Base-by-base conservation (phyloP, 495 filamentous ascomycete species). In the Aspergillus sclerotioniger region DNA sequence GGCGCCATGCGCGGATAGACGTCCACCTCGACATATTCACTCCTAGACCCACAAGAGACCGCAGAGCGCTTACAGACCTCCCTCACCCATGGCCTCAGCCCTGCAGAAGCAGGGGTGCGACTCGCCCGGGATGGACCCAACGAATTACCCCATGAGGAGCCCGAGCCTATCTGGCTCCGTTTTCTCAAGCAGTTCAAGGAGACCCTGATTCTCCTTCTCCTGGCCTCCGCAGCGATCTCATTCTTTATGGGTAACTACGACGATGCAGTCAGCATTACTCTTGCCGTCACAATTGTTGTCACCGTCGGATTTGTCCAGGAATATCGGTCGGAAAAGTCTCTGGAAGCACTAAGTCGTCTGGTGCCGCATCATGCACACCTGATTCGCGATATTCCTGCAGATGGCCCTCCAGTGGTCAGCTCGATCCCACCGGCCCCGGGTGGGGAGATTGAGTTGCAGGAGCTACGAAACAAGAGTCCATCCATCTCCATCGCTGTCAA, bases 131-230 rank as follows among this genome's bases (percentile, higher is more conserved):
- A 94, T 80, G 94, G 94, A 21, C 85, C 90, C 9, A 99, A 99
- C 68, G 94, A 99, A 72, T 87, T 99, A 45, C 91, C 93, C 6
- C 90, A 92, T 62, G 90, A 96, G 54, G 87, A 92, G 58, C 91
- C 92, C 5, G 94, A 99, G 74, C 92, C 94, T 15, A 73, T 97
- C 51, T 98, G 94, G 89, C 73, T 96, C 29, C 89, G 92, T 53
- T 99, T 99, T 65, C 71, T 96, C 62, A 92, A 95, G 72, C 94
- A 99, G 68, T 99, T 99, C 74, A 87, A 91, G 63, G 94, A 99
- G 67, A 85, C 86, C 2, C 84, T 96, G 33, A 87, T 99, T 37
- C 71, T 98, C 10, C 84, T 99, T n/a, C 82, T 99, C 12, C 84
- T 99, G 6, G 87, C 80, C 7, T 96, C 93, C n/a, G 92, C 94